Percentiles rank a stretch among this genome's conserved stretches.
Evolutionary conservation across 257 asterid species (phyloP).

Genomic region (Solanum bulbocastanum): DNA sequence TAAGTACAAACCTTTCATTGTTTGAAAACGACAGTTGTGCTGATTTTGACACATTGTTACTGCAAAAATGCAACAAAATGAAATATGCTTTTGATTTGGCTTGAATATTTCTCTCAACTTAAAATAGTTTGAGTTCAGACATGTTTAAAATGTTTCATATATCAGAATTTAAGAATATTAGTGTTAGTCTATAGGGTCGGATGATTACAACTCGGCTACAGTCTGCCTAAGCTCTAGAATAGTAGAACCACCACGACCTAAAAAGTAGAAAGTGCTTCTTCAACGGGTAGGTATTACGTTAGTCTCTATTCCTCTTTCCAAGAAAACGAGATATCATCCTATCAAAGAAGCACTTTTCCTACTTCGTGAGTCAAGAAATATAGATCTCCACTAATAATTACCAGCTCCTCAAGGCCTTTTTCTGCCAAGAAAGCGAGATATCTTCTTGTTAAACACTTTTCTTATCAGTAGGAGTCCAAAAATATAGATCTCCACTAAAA

Average conservation of each 20-base stretch:
- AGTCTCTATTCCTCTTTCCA: background rate
- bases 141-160: background rate
- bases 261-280: background rate
- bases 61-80: background rate
- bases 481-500: background rate
- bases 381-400: background rate
- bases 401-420: background rate
- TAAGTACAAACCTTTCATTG: constrained; percentile 1
- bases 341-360: constrained; percentile 37
- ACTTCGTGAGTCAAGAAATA: constrained; percentile 18
- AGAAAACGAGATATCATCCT: constrained; percentile 3
- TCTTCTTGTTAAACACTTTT: background rate
- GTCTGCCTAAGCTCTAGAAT: constrained; percentile 5
- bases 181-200: background rate
- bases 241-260: constrained; percentile 24
- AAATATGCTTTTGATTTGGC: background rate
- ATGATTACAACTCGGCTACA: background rate
- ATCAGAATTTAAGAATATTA: background rate
- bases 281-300: background rate
- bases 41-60: background rate
- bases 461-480: constrained; percentile 15
- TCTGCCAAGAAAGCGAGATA: constrained; percentile 4
- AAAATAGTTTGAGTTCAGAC: background rate
- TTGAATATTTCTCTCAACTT: background rate
- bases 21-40: background rate